Percentiles rank a stretch among this genome's conserved stretches.
These are phyloP conservation scores for Penicillium canescens DNA, from an alignment of 495 filamentous ascomycete genomes.

Conservation along the genomic window DNA sequence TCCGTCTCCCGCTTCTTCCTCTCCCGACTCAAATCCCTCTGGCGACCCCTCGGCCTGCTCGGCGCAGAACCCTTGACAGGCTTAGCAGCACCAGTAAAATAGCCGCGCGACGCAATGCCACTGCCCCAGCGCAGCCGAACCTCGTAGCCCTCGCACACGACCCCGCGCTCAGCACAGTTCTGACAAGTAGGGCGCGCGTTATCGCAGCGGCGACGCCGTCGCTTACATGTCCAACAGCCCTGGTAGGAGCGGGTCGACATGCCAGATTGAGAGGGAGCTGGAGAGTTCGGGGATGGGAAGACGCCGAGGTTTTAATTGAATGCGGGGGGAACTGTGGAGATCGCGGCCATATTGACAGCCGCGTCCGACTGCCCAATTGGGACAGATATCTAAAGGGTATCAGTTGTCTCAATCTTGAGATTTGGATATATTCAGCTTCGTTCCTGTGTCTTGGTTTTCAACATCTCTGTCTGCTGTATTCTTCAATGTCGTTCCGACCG, in stretches of 20 bases:
- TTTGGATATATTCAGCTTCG: background rate
- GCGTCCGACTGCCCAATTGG: slow-evolving; percentile 24
- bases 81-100: slow-evolving; percentile 35
- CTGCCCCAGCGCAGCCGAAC: slow-evolving; percentile 36
- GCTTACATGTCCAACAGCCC: slow-evolving; percentile 44
- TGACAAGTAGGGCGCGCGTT: slow-evolving; percentile 26
- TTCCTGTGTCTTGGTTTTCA: too few species aligned
- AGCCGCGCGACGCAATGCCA: slow-evolving; percentile 39
- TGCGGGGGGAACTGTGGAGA: slow-evolving; percentile 19
- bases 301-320: slow-evolving; percentile 1
- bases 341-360: slow-evolving; percentile 6
- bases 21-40: slow-evolving; percentile 30
- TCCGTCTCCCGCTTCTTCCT: slow-evolving; percentile 5
- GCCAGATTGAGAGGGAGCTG: slow-evolving; percentile 11
- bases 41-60: slow-evolving; percentile 26
- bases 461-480: background rate
- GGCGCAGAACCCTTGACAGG: slow-evolving; percentile 27
- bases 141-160: slow-evolving; percentile 37
- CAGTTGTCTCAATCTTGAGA: background rate
- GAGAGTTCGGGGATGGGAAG: background rate
- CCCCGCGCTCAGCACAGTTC: slow-evolving; percentile 26
- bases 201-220: slow-evolving; percentile 35
- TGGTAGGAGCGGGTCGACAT: slow-evolving; percentile 39
- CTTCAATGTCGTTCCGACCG: slow-evolving; percentile 25
- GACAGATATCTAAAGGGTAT: background rate